Base-by-base conservation (phyloP, 225 moss, liverwort and hornwort genomes). In the Pleurozium schreberi region DNA sequence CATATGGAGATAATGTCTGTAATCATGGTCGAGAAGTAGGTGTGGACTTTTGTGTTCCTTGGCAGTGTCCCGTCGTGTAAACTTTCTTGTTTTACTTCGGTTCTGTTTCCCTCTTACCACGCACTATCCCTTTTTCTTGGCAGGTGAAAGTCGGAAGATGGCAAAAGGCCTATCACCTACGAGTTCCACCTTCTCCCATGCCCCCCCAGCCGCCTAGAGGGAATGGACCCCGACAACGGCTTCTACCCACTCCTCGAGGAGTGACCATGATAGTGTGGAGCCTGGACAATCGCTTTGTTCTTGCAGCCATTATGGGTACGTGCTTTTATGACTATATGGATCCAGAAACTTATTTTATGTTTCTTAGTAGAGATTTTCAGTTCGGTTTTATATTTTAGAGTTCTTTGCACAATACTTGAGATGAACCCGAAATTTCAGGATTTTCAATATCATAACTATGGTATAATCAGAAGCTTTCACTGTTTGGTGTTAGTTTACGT, bases 221-320 rank as follows among this genome's bases (percentile, higher is more conserved):
- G 45, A 95, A 94, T 87, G 97, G 97, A 82, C 95, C 96, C 50
- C 93, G 97, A 89, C 96, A 95, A 75, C 95, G 99, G 80, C 88
- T 95, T 79, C 90, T 97, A 28, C 96, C 96, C 52, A 96, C 96
- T 87, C 96, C 97, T 91, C 95, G 96, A 77, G 99, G 97, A 88
- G 99, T 99, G 26, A 99, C 97, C 89, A 99, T 99, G 99, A 95
- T 99, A 80, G 99, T 99, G 16, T 99, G 99, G 99, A 99, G 99
- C 93, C 90, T 99, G 68, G 97, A 99, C 90, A 99, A 99, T 86
- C 97, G 99, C 42, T 97, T 99, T 92, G 99, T 99, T 28, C 97
- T 99, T 75, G 99, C 99, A 70, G 98, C 97, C 88, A 96, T 99
- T 69, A 97, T 99, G 99, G 99, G 98, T 99, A 88, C 83, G 93